These are phyloP conservation scores for Lachancea sp. DNA, from an alignment of 805 yeast species.

Conservation along the genomic window DNA sequence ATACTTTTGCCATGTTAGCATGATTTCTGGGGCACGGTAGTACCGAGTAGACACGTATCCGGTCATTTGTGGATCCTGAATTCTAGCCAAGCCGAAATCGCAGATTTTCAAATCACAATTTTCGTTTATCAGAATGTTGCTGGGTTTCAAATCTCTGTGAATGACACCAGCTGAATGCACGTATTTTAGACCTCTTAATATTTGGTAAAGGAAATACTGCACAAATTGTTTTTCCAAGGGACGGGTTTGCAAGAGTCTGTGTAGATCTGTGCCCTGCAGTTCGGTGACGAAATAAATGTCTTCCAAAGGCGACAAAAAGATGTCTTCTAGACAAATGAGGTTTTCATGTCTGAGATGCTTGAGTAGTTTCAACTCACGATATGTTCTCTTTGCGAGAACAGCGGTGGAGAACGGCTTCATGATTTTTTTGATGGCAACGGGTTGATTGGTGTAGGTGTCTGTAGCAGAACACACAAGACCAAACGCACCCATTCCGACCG, in stretches of 20 bases:
- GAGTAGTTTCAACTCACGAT: constrained; percentile 86
- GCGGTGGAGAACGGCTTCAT: constrained; percentile 96
- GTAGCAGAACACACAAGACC: constrained; percentile 96
- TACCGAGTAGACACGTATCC: constrained; percentile 95
- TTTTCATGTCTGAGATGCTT: constrained; percentile 94
- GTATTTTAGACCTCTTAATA: constrained; percentile 79
- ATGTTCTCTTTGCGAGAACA: constrained; percentile 92
- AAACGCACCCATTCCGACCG: constrained; percentile 99
- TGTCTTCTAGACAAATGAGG: constrained; percentile 85
- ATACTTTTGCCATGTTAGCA: constrained; percentile 98
- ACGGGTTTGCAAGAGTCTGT: constrained; percentile 80
- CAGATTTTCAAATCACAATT: constrained; percentile 88
- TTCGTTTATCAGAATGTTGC: constrained; percentile 78
- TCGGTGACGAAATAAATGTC: constrained; percentile 96
- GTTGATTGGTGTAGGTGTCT: constrained; percentile 83
- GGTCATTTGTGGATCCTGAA: constrained; percentile 98
- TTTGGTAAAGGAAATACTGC: constrained; percentile 94
- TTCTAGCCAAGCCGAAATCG: constrained; percentile 92
- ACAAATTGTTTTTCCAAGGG: constrained; percentile 95
- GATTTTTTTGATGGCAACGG: constrained; percentile 94
- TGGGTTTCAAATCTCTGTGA: constrained; percentile 83
- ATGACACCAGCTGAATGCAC: constrained; percentile 91
- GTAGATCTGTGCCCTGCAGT: constrained; percentile 93
- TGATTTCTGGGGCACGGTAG: constrained; percentile 96
- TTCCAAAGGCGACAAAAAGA: constrained; percentile 88